Conservation (phyloP, 2,329 filamentous ascomycete species). For the Blumeria graminis region DNA sequence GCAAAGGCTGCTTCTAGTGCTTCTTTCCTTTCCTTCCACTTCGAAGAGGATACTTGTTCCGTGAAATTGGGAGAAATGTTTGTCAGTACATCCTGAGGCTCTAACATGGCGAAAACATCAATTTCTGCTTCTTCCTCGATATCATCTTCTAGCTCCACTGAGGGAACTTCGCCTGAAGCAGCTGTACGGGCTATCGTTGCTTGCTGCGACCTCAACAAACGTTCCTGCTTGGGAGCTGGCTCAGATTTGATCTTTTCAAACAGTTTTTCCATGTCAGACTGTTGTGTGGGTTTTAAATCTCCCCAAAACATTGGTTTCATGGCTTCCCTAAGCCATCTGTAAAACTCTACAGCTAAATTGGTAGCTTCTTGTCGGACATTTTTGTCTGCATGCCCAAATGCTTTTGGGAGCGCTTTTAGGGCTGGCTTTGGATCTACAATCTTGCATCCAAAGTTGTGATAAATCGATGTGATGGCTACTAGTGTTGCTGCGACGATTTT, state of each 20-base stretch:
- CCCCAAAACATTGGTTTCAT: slow-evolving; percentile 98
- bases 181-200: slow-evolving; percentile 52
- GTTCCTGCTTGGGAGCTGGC: slow-evolving; percentile 66
- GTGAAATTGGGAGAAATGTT: slow-evolving; percentile 64
- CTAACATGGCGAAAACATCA: slow-evolving; percentile 59
- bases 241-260: slow-evolving; percentile 89
- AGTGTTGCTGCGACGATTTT: slow-evolving; percentile 64
- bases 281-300: slow-evolving; percentile 85
- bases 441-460: slow-evolving; percentile 87
- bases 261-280: slow-evolving; percentile 74
- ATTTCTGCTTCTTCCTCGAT: slow-evolving; percentile 40
- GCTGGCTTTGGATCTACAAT: slow-evolving; percentile 80
- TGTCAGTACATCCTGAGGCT: slow-evolving; percentile 64
- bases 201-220: slow-evolving; percentile 72
- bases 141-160: slow-evolving; percentile 30
- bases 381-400: slow-evolving; percentile 91
- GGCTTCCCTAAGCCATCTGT: slow-evolving; percentile 87
- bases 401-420: slow-evolving; percentile 68
- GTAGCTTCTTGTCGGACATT: slow-evolving; percentile 90
- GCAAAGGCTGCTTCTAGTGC: slow-evolving; percentile 61
- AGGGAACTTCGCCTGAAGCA: slow-evolving; percentile 28
- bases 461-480: slow-evolving; percentile 56
- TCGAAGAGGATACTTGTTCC: slow-evolving; percentile 67
- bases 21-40: slow-evolving; percentile 98
- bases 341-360: slow-evolving; percentile 76